Evolutionary conservation across 208 protist genomes (phyloP), one percentile per base, ranked within the genome.

Genomic region (Wallacemonas sp.): DNA sequence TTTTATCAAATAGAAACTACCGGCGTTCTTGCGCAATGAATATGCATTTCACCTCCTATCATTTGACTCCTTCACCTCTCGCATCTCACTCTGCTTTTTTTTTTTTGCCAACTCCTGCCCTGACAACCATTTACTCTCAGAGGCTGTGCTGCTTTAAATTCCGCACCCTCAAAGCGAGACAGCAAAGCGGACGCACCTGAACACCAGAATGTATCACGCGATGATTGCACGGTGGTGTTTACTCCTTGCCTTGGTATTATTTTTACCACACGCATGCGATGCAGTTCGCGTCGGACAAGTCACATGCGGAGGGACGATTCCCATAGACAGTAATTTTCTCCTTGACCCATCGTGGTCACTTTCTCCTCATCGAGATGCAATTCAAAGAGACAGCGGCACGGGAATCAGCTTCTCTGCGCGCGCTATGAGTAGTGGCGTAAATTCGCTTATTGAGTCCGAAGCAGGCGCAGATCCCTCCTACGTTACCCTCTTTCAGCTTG

Each of bases 301-400:
- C 20, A 55, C 54, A n/a, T 88, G 85, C 33, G 76, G 76, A 11
- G 77, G 74, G 23, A 84, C 55, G 11, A 80, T 91, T 48, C 79
- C 82, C 1, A 84, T 86, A 14, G 85, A 91, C 57, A 88, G 85
- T 48, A 77, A 77, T 28, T 84, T 76, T 57, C 31, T 81, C 12
- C 26, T 80, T 11, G 77, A 77, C 38, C 75, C 77, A 4, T 32
- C 76, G 31, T 91, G 82, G 85, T 81, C 76, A 7, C 32, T 79
- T 29, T 39, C 59, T 25, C 57, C 72, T 0, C 72, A 68, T 38
- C 48, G 42, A 2, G 44, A 62, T 14, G 38, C 33, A 4, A 49
- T 73, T 8, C 20, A 52, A 1, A 61, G 61, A 12, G 23, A 68
- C 0, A 79, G 72, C 36, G 70, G 41, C 3, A 67, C 48, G 4